Conservation (phyloP, 371 early-diverging fungal species). For the Apophysomyces ossiformis region DNA sequence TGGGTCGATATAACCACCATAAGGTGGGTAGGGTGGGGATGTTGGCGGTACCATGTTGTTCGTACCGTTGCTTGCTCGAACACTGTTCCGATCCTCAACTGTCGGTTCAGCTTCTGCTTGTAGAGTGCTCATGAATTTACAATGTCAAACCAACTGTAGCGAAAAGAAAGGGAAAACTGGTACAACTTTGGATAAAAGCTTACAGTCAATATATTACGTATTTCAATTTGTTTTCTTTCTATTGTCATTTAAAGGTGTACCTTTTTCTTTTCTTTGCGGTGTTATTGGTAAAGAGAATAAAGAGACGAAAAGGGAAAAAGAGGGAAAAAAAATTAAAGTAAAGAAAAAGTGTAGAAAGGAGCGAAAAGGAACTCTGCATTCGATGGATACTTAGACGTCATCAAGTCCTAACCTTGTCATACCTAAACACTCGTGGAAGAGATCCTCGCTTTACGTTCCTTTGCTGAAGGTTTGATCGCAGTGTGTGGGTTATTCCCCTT, state of each 20-base stretch:
- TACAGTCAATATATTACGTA: neutral
- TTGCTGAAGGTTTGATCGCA: neutral
- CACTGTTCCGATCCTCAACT: conserved; percentile 7
- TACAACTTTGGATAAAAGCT: neutral
- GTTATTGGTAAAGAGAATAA: neutral
- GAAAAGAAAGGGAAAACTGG: neutral
- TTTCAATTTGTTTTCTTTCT: too few relatives aligned
- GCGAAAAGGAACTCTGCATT: conserved; percentile 2
- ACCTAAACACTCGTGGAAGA: conserved; percentile 5
- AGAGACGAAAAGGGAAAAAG: neutral
- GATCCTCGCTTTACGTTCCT: neutral
- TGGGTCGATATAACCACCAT: conserved; percentile 20
- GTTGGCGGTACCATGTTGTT: conserved; percentile 10
- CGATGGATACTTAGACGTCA: neutral
- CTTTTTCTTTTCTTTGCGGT: neutral
- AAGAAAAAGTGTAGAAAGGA: neutral
- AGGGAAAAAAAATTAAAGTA: neutral
- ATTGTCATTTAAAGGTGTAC: neutral
- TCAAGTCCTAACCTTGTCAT: neutral
- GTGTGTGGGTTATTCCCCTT: neutral
- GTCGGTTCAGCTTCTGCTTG: conserved; percentile 5
- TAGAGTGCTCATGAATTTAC: conserved; percentile 1
- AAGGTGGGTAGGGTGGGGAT: conserved; percentile 22
- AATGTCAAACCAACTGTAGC: conserved; percentile 8
- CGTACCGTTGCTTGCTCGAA: conserved; percentile 5